A percentile compares a stretch with the other conserved stretches of the same genome.
Evolutionary conservation across 2,329 filamentous ascomycete species (phyloP).

Genomic region (Chrysosporium keratinophilum): DNA sequence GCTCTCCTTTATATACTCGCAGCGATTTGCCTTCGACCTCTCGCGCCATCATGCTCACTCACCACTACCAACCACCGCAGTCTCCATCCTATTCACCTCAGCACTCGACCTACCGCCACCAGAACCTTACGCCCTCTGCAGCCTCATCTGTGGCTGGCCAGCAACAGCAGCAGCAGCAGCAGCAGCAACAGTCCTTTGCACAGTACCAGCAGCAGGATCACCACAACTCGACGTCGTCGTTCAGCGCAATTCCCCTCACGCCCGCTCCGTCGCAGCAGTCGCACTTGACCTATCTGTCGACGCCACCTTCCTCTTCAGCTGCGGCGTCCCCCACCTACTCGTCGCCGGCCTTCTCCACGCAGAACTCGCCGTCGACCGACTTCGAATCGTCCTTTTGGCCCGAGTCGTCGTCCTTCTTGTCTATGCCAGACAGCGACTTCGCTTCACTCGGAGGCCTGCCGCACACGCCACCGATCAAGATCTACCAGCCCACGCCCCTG

Average conservation of each 20-base stretch:
- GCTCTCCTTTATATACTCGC: conserved; percentile 5
- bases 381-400: conserved; percentile 14
- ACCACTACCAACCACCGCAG: background rate
- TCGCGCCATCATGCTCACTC: background rate
- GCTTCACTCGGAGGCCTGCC: conserved; percentile 24
- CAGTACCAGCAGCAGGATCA: background rate
- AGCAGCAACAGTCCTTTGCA: background rate
- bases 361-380: conserved; percentile 16
- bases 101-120: background rate
- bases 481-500: conserved; percentile 22
- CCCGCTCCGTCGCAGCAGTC: conserved; percentile 12
- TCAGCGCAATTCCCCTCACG: conserved; percentile 12
- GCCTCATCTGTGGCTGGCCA: conserved; percentile 8
- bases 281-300: conserved; percentile 6
- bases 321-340: conserved; percentile 11
- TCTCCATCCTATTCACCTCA: background rate
- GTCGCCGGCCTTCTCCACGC: conserved; percentile 15
- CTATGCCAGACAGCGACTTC: conserved; percentile 16
- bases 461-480: conserved; percentile 22
- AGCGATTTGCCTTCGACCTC: background rate
- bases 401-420: conserved; percentile 8
- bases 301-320: conserved; percentile 10
- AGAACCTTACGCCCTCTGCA: conserved; percentile 3
- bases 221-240: background rate
- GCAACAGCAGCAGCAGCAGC: conserved; percentile 5